phyloP scores from a whole-genome alignment of 2,329 filamentous ascomycete genomes.

The Davidsoniella eucalypti region DNA sequence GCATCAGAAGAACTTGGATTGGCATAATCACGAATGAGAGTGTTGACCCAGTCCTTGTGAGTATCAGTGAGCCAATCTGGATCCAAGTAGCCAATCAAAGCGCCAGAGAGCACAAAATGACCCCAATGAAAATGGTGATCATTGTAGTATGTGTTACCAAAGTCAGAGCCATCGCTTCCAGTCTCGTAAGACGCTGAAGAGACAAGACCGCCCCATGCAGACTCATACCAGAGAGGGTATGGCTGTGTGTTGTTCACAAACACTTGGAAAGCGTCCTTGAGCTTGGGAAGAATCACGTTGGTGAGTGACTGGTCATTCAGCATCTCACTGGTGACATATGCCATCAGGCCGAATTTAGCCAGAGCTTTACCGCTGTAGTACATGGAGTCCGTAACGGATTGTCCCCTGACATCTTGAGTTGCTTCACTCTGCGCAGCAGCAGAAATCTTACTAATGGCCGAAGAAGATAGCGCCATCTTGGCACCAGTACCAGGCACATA shows the following conservation, averaged over 20 bases:
- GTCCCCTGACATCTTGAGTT: conserved; percentile 54
- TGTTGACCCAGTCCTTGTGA: conserved; percentile 70
- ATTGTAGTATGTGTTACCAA: conserved; percentile 79
- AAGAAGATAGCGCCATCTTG: conserved; percentile 29
- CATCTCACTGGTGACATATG: conserved; percentile 49
- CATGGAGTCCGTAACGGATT: conserved; percentile 69
- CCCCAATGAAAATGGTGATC: conserved; percentile 65
- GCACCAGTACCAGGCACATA: conserved; percentile 45
- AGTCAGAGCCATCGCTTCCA: conserved; percentile 56
- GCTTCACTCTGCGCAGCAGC: conserved; percentile 55
- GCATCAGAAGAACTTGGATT: conserved; percentile 57
- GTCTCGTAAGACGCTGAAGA: conserved; percentile 58
- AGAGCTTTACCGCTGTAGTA: conserved; percentile 83
- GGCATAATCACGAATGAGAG: conserved; percentile 64
- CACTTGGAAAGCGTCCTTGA: conserved; percentile 49
- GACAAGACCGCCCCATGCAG: conserved; percentile 67
- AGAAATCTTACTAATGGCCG: conserved; percentile 42
- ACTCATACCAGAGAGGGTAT: conserved; percentile 48
- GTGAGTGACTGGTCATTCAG: conserved; percentile 41
- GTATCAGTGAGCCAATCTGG: conserved; percentile 47
- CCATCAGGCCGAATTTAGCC: conserved; percentile 56
- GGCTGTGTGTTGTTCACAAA: conserved; percentile 54
- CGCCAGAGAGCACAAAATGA: conserved; percentile 78
- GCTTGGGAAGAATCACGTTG: conserved; percentile 37
- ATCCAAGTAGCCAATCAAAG: conserved; percentile 67